Conservation (phyloP, 2,329 filamentous ascomycete genomes). For the Byssoonygena ceratinophila region DNA sequence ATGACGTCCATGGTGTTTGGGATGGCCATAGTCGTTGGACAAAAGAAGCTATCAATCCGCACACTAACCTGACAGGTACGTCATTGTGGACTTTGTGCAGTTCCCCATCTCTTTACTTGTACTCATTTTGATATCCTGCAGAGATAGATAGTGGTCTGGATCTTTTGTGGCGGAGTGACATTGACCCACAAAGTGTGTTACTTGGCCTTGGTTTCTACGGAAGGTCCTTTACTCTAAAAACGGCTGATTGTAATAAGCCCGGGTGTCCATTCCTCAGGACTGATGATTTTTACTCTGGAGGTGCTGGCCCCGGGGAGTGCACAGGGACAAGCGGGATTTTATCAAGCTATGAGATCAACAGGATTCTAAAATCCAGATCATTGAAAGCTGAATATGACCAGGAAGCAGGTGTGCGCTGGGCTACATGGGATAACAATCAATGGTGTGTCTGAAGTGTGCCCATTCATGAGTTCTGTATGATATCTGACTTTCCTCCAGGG, state of each 20-base stretch:
- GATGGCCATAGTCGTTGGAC: not conserved
- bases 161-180: conserved; percentile 22
- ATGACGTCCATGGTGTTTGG: conserved; percentile 19
- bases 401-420: conserved; percentile 8
- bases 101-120: conserved; percentile 2
- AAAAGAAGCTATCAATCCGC: conserved; percentile 14
- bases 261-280: conserved; percentile 19
- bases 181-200: conserved; percentile 23
- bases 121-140: conserved; percentile 25
- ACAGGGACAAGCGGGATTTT: conserved; percentile 20
- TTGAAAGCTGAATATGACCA: conserved; percentile 1
- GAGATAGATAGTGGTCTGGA: conserved; percentile 10
- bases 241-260: conserved; percentile 19
- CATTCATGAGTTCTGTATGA: not conserved
- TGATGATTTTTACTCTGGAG: not conserved
- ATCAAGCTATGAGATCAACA: conserved; percentile 27
- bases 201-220: conserved; percentile 41
- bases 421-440: conserved; percentile 9
- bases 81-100: not conserved
- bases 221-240: conserved; percentile 32
- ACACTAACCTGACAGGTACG: conserved; percentile 24
- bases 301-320: conserved; percentile 23
- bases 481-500: not conserved
- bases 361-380: conserved; percentile 17
- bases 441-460: not conserved